Percentiles rank a stretch among this genome's conserved stretches.
phyloP scores from a whole-genome alignment of 306 rosid genomes.

The Erythrophleum fordii region DNA sequence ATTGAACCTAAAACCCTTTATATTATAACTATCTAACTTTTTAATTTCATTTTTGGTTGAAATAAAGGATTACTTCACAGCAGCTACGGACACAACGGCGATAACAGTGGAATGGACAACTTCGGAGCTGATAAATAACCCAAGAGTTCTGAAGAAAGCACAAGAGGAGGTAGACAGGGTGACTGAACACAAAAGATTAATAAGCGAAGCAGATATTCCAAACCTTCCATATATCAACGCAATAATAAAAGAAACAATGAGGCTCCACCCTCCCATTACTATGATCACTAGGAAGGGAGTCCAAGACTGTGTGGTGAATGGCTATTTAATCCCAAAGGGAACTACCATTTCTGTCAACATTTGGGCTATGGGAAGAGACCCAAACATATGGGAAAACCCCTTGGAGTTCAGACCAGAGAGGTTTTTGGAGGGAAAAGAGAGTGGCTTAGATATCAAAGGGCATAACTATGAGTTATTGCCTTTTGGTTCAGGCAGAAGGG shows the following conservation, averaged over 20 bases:
- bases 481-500: conserved; percentile 65
- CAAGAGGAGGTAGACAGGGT: conserved; percentile 53
- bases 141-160: conserved; percentile 44
- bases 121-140: conserved; percentile 60
- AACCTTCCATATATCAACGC: conserved; percentile 58
- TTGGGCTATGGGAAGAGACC: conserved; percentile 63
- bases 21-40: not conserved
- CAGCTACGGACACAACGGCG: conserved; percentile 53
- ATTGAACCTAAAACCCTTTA: not conserved
- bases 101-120: conserved; percentile 51
- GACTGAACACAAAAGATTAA: conserved; percentile 35
- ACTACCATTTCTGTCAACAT: conserved; percentile 38
- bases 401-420: conserved; percentile 46
- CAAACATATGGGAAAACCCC: conserved; percentile 47
- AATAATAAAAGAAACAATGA: conserved; percentile 50
- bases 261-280: conserved; percentile 58
- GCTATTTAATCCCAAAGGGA: conserved; percentile 42
- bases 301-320: conserved; percentile 36
- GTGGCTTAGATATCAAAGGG: conserved; percentile 31
- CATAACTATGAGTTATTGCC: conserved; percentile 49
- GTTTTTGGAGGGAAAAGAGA: conserved; percentile 30
- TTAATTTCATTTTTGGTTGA: not conserved
- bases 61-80: conserved; percentile 51
- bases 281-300: conserved; percentile 47
- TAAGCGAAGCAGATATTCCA: conserved; percentile 49